Evolutionary conservation across 163 green algal species (phyloP).

Genomic region (Chlorella variabilis): DNA sequence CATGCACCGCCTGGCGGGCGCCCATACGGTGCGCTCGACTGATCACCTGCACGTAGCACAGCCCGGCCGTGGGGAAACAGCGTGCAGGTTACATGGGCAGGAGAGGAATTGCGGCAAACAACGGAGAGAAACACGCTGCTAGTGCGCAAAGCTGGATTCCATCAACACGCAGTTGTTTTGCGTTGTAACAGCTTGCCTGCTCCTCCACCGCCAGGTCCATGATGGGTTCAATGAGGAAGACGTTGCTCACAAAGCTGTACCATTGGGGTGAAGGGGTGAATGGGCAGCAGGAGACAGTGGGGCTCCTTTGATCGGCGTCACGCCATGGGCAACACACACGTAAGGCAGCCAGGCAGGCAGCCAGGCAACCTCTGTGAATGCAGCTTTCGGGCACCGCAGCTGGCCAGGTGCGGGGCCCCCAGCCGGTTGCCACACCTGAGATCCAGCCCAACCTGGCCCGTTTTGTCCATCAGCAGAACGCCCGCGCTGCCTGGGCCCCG

Average conservation of each 20-base stretch:
- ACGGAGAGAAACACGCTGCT: no score
- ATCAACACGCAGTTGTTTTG: neutral
- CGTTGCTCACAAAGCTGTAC: conserved; percentile 43
- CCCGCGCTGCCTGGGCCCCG: conserved; percentile 19
- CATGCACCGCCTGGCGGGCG: conserved; percentile 69
- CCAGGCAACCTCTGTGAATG: no score
- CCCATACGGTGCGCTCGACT: conserved; percentile 94
- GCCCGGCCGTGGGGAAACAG: no score
- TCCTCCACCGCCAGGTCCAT: conserved; percentile 77
- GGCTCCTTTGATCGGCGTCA: no score
- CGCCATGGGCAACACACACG: no score
- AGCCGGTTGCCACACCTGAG: conserved; percentile 90
- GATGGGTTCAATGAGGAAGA: conserved; percentile 96
- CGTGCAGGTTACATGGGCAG: no score
- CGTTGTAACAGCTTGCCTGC: conserved; percentile 57
- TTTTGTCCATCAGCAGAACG: conserved; percentile 88
- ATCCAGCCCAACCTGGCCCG: conserved; percentile 89
- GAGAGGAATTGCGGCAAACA: no score
- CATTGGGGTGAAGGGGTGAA: neutral
- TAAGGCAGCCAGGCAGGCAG: no score
- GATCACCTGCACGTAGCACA: conserved; percentile 81
- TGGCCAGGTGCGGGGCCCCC: no score
- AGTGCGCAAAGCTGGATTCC: no score
- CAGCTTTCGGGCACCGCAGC: no score
- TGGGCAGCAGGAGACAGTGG: no score